These are phyloP conservation scores for Aureobasidium mangrovei DNA, from an alignment of 2,329 filamentous ascomycete species.

Conservation along the genomic window DNA sequence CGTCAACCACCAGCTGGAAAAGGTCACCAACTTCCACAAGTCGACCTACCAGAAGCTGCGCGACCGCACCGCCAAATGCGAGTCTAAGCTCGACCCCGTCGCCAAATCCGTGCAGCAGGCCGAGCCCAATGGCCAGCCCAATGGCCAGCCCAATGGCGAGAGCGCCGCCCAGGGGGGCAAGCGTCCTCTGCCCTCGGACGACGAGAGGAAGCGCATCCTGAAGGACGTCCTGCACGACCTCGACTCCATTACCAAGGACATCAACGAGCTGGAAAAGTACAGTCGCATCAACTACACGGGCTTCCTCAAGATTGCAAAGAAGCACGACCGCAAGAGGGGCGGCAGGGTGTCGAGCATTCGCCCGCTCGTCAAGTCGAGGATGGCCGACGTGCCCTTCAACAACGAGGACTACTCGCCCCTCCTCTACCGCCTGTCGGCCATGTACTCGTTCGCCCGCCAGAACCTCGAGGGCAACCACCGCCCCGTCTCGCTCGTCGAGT, in stretches of 20 bases:
- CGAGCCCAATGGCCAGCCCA: conserved; percentile 21
- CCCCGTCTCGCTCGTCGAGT: conserved; percentile 35
- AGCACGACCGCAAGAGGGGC: conserved; percentile 91
- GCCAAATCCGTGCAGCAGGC: conserved; percentile 27
- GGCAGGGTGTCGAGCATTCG: conserved; percentile 70
- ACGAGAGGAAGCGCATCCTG: conserved; percentile 45
- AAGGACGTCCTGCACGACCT: conserved; percentile 70
- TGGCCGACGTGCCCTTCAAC: conserved; percentile 88
- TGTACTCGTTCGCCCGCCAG: conserved; percentile 92
- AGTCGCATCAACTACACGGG: conserved; percentile 95
- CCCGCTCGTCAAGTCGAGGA: conserved; percentile 80
- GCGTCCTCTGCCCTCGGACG: conserved; percentile 29
- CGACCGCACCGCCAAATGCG: conserved; percentile 66
- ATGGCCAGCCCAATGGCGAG: conserved; percentile 22
- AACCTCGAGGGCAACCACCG: conserved; percentile 54
- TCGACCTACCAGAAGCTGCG: conserved; percentile 72
- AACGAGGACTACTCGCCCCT: conserved; percentile 88
- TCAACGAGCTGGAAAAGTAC: conserved; percentile 89
- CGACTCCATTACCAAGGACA: conserved; percentile 79
- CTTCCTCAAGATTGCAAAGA: conserved; percentile 97
- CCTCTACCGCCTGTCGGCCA: conserved; percentile 78
- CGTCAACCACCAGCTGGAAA: conserved; percentile 88
- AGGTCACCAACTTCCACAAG: conserved; percentile 83
- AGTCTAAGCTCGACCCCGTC: conserved; percentile 54
- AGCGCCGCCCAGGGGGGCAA: conserved; percentile 26